Evolutionary conservation across 169 alveolate genomes (phyloP).

Genomic region (Hepatocystis sp.): DNA sequence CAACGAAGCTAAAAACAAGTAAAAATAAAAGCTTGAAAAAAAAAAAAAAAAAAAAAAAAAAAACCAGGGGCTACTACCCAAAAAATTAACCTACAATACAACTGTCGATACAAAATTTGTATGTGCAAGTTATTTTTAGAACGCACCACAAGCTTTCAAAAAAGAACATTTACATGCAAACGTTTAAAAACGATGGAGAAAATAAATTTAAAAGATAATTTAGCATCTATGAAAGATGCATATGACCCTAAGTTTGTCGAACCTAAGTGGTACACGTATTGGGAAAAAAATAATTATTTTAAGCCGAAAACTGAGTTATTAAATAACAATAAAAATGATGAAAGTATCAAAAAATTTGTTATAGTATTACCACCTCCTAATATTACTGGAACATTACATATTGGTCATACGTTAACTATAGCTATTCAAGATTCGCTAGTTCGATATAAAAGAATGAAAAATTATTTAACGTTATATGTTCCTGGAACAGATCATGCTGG

Average conservation of each 20-base stretch:
- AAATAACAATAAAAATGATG: conserved; percentile 71
- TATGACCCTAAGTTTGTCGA: conserved; percentile 97
- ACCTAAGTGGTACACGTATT: conserved; percentile 96
- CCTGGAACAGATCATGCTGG: conserved; percentile 99
- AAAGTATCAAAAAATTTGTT: conserved; percentile 92
- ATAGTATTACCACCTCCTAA: conserved; percentile 99
- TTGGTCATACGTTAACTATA: conserved; percentile 99
- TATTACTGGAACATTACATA: conserved; percentile 99
- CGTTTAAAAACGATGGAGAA: conserved; percentile 44
- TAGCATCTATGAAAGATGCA: conserved; percentile 87
- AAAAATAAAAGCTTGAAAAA: no score
- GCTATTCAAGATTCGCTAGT: conserved; percentile 98
- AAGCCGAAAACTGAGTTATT: conserved; percentile 77
- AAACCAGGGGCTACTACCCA: no score
- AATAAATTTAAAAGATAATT: conserved; percentile 33
- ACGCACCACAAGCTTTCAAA: no score
- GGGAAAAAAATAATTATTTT: conserved; percentile 94
- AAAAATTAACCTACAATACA: no score
- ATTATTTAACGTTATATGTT: conserved; percentile 96
- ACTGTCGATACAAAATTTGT: no score
- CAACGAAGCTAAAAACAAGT: no score
- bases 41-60: no score
- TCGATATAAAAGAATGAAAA: conserved; percentile 97
- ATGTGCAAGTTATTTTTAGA: no score
- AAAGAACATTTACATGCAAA: no score